A percentile compares a stretch with the other conserved stretches of the same genome.
Conservation (phyloP, 192 early-diverging fungal species). For the Tieghemiomyces parasiticus region DNA sequence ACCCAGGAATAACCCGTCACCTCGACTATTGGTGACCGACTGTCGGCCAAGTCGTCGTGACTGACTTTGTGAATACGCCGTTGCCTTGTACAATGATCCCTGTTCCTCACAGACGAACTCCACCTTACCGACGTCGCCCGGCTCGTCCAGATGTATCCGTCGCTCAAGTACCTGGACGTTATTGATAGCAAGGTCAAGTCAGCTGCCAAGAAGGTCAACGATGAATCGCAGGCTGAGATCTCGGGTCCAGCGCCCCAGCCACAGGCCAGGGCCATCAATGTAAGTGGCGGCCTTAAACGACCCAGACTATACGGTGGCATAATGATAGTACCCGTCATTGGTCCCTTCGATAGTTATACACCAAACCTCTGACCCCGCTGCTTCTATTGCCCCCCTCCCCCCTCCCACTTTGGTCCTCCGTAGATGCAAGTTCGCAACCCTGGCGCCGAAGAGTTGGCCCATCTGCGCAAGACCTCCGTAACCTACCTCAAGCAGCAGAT, state of each 20-base stretch:
- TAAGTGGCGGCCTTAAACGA: too few relatives aligned
- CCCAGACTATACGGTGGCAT: too few relatives aligned
- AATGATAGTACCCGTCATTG: too few relatives aligned
- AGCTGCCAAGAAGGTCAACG: conserved; percentile 49
- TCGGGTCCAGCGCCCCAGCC: conserved; percentile 19
- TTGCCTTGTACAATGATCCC: too few relatives aligned
- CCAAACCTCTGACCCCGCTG: too few relatives aligned
- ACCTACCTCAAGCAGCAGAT: conserved; percentile 35
- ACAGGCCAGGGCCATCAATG: conserved; percentile 32
- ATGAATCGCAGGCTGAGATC: conserved; percentile 43
- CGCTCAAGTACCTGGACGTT: conserved; percentile 79
- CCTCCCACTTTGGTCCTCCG: too few relatives aligned
- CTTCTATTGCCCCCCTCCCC: too few relatives aligned
- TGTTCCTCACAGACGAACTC: conserved; percentile 63
- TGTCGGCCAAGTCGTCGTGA: neutral
- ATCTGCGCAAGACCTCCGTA: conserved; percentile 38
- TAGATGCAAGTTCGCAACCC: conserved; percentile 41
- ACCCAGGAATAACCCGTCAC: neutral
- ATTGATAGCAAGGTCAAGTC: conserved; percentile 70
- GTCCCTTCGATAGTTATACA: too few relatives aligned
- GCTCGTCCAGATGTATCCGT: conserved; percentile 72
- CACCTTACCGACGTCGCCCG: conserved; percentile 69
- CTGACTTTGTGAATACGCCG: neutral
- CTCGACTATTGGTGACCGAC: neutral
- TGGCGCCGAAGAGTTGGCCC: conserved; percentile 41